Evolutionary conservation across 306 rosid genomes (phyloP).

Genomic region (Pueraria montana): DNA sequence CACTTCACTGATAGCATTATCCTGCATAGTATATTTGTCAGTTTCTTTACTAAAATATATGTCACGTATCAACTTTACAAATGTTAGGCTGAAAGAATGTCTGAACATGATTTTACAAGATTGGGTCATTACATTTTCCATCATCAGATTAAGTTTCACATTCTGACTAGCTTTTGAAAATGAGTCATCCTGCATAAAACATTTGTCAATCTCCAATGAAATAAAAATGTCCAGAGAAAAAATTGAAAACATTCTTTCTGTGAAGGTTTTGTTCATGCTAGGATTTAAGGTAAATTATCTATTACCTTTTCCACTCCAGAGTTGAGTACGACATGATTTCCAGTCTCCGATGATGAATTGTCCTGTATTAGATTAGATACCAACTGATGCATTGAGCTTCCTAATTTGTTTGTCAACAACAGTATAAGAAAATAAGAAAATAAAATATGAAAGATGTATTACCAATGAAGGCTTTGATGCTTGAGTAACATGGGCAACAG

Average conservation of each 20-base stretch:
- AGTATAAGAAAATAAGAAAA: background rate
- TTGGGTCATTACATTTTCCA: constrained; percentile 43
- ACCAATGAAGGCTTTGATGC: constrained; percentile 44
- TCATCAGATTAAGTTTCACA: background rate
- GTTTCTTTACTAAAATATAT: background rate
- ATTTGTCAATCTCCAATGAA: constrained; percentile 14
- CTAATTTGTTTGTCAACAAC: constrained; percentile 1
- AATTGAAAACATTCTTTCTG: background rate
- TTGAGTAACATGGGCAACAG: constrained; percentile 37
- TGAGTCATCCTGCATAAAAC: constrained; percentile 36
- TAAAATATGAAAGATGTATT: constrained; percentile 3
- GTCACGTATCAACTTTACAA: constrained; percentile 20
- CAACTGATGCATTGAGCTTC: constrained; percentile 29
- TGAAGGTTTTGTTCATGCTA: constrained; percentile 20
- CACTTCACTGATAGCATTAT: constrained; percentile 36
- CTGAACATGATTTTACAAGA: constrained; percentile 19
- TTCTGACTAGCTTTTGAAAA: constrained; percentile 20
- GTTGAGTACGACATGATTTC: constrained; percentile 39
- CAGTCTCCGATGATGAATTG: constrained; percentile 34
- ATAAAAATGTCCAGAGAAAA: background rate
- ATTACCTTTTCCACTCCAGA: constrained; percentile 56
- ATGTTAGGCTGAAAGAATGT: constrained; percentile 5
- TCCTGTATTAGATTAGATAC: constrained; percentile 53
- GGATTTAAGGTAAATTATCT: constrained; percentile 10
- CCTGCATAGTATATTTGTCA: constrained; percentile 33